A percentile compares a stretch with the other conserved stretches of the same genome.
Conservation (phyloP, 2,329 filamentous ascomycete species). For the Harringtonia aguacate region DNA sequence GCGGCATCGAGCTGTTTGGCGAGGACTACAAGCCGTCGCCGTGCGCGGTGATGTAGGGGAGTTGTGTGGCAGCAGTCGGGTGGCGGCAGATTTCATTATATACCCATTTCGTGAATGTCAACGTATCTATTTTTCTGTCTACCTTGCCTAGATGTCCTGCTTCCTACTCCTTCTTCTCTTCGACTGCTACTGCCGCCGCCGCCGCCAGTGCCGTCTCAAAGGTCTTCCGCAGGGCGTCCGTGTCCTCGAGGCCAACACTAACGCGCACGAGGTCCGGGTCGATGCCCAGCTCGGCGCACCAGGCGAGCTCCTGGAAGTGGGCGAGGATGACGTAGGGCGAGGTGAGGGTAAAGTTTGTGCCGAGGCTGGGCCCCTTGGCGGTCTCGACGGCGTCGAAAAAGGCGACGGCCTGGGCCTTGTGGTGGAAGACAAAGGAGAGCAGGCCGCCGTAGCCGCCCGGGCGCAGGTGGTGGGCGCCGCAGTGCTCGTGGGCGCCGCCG, state of each 20-base stretch:
- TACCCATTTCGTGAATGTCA: neutral
- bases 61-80: neutral
- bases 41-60: constrained; percentile 48
- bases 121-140: neutral
- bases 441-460: constrained; percentile 82
- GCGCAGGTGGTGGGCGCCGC: constrained; percentile 71
- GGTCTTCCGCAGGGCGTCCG: constrained; percentile 47
- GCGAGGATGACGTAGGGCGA: constrained; percentile 88
- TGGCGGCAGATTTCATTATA: neutral
- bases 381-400: constrained; percentile 85
- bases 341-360: constrained; percentile 90
- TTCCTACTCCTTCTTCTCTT: neutral
- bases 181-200: constrained; percentile 23
- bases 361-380: constrained; percentile 86
- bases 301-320: constrained; percentile 86
- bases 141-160: neutral
- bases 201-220: constrained; percentile 63
- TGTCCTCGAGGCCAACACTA: constrained; percentile 82
- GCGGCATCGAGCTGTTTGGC: constrained; percentile 63
- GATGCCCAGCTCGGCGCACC: constrained; percentile 74
- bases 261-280: constrained; percentile 72
- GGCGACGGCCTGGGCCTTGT: constrained; percentile 56
- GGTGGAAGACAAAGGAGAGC: constrained; percentile 72
- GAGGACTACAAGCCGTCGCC: constrained; percentile 48
- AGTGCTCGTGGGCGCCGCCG: constrained; percentile 41